Percentiles rank a stretch among this genome's conserved stretches.
Conservation (phyloP, 495 filamentous ascomycete genomes). For the Podospora australis region DNA sequence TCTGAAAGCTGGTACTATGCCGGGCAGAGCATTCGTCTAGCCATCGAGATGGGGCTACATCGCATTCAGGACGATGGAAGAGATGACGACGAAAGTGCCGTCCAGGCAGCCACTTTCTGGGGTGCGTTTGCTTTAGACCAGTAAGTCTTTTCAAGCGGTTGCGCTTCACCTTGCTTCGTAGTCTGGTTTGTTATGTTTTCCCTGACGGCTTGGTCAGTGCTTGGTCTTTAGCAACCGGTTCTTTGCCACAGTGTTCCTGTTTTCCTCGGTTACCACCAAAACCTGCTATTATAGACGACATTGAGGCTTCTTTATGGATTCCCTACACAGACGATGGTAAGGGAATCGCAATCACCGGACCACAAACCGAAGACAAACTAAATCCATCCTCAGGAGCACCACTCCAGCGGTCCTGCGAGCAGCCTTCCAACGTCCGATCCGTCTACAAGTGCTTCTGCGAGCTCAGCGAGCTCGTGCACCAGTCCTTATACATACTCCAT, state of each 20-base stretch:
- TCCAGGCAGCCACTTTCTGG: constrained; percentile 66
- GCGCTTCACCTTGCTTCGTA: background rate
- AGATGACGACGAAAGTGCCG: constrained; percentile 50
- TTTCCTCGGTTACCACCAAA: constrained; percentile 50
- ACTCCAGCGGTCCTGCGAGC: constrained; percentile 41
- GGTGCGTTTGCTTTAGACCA: constrained; percentile 64
- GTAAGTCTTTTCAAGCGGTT: constrained; percentile 39
- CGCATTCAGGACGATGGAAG: constrained; percentile 34
- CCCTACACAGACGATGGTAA: constrained; percentile 54
- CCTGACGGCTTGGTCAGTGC: constrained; percentile 40
- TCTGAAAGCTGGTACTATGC: constrained; percentile 63
- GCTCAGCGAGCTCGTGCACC: constrained; percentile 61
- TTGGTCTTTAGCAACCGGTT: constrained; percentile 57
- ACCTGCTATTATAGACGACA: constrained; percentile 47
- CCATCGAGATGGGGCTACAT: constrained; percentile 61
- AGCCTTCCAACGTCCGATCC: constrained; percentile 50
- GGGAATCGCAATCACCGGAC: constrained; percentile 8
- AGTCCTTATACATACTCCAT: constrained; percentile 57
- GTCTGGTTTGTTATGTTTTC: constrained; percentile 1
- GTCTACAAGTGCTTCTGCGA: constrained; percentile 57
- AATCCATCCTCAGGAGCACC: constrained; percentile 32
- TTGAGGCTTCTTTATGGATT: constrained; percentile 50
- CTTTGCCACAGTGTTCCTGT: constrained; percentile 56
- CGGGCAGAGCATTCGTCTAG: constrained; percentile 58
- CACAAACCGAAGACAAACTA: constrained; percentile 11